A percentile compares a stretch with the other conserved stretches of the same genome.
phyloP scores from a whole-genome alignment of 305 asterid genomes.

The Stenogyne calaminthoides region DNA sequence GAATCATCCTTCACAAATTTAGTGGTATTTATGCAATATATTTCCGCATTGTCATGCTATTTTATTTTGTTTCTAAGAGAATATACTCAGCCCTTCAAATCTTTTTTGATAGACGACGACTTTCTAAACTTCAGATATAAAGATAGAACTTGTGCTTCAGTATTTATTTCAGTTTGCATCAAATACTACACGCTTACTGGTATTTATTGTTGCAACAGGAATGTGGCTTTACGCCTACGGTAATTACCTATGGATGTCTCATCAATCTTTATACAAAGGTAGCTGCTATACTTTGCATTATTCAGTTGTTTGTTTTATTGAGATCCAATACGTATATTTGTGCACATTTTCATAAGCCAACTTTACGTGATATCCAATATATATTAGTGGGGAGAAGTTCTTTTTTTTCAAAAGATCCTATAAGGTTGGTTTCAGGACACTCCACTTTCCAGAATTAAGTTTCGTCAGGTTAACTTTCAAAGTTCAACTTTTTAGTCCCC shows the following conservation, averaged over 20 bases:
- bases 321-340: background rate
- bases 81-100: background rate
- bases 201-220: conserved; percentile 52
- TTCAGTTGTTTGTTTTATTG: conserved; percentile 19
- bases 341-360: conserved; percentile 1
- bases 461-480: too few species aligned
- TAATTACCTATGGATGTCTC: conserved; percentile 90
- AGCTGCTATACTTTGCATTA: conserved; percentile 27
- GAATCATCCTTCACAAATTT: background rate
- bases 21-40: conserved; percentile 11
- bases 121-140: background rate
- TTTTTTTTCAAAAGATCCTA: too few species aligned
- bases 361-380: background rate
- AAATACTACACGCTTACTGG: conserved; percentile 25
- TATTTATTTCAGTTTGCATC: background rate
- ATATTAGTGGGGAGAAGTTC: too few species aligned
- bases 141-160: conserved; percentile 11
- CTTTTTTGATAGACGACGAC: background rate
- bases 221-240: conserved; percentile 88
- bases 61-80: background rate
- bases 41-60: conserved; percentile 1
- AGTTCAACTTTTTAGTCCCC: too few species aligned
- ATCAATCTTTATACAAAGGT: conserved; percentile 92
- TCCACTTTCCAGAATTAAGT: too few species aligned
- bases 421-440: too few species aligned